Evolutionary conservation across 73 alveolate species (phyloP).

Genomic region (Uronychia setigera): DNA sequence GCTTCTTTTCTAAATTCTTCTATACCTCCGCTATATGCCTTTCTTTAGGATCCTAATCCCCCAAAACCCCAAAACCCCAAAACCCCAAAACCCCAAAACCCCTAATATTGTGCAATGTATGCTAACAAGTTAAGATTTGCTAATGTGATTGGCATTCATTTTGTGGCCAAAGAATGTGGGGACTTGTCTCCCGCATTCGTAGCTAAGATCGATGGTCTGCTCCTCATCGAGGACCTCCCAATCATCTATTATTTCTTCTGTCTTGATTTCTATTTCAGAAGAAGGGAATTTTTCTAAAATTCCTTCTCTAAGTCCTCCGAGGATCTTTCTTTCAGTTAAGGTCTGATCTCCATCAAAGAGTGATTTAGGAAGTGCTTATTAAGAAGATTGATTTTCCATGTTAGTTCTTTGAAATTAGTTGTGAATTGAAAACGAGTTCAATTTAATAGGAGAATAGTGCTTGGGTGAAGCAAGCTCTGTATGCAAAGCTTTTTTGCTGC

Average conservation of each 20-base stretch:
- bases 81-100: too few species aligned
- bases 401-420: background rate
- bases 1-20: background rate
- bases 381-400: background rate
- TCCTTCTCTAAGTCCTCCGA: background rate
- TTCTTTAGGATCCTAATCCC: too few species aligned
- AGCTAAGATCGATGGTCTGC: background rate
- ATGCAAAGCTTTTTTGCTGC: background rate
- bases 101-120: too few species aligned
- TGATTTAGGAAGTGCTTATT: background rate
- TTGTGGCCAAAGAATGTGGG: background rate
- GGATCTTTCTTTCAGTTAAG: background rate
- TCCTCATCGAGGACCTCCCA: background rate
- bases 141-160: too few species aligned
- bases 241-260: background rate
- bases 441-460: background rate
- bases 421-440: background rate
- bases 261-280: background rate
- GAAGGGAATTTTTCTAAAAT: background rate
- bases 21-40: too few species aligned
- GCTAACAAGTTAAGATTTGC: too few species aligned
- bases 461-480: background rate
- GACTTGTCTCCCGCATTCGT: background rate
- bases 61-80: too few species aligned
- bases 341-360: too few species aligned